phyloP scores from a whole-genome alignment of 805 yeast species.

The Nakazawaea ambrosiae region DNA sequence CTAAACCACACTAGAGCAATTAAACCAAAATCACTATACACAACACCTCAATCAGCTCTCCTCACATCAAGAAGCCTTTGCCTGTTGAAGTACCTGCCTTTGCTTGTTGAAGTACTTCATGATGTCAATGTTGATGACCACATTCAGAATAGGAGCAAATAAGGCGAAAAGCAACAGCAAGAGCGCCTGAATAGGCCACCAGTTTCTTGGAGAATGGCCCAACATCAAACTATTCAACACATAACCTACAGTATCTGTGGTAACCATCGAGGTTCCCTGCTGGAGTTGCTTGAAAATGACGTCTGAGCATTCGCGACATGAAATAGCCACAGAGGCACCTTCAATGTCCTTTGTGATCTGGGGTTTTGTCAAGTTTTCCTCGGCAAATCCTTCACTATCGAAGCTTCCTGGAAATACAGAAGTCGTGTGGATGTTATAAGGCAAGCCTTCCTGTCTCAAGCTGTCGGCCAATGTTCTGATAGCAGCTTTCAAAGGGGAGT shows the following conservation, averaged over 20 bases:
- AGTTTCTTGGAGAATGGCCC: conserved; percentile 63
- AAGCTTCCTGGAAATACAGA: conserved; percentile 88
- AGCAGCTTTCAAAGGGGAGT: conserved; percentile 87
- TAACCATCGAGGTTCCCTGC: conserved; percentile 63
- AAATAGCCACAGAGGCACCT: conserved; percentile 71
- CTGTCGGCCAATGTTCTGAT: conserved; percentile 67
- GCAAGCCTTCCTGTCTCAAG: conserved; percentile 73
- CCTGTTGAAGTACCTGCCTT: too few relatives aligned
- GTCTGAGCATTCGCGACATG: conserved; percentile 60
- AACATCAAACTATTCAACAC: conserved; percentile 56
- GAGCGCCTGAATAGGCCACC: conserved; percentile 44
- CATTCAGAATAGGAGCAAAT: conserved; percentile 52
- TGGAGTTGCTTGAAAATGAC: conserved; percentile 48
- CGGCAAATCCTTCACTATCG: conserved; percentile 75
- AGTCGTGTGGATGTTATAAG: conserved; percentile 61
- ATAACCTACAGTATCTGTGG: conserved; percentile 86
- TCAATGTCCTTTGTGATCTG: conserved; percentile 75
- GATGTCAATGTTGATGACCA: conserved; percentile 46
- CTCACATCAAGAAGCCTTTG: too few relatives aligned
- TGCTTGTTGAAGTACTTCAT: not conserved
- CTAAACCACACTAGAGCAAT: too few relatives aligned
- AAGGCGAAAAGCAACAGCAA: conserved; percentile 43
- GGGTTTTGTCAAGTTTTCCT: conserved; percentile 83
- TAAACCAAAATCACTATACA: too few relatives aligned
- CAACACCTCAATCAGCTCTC: too few relatives aligned